Evolutionary conservation across 2,329 filamentous ascomycete genomes (phyloP), one percentile per base, ranked within the genome.

Genomic region (Sarocladium strictum): DNA sequence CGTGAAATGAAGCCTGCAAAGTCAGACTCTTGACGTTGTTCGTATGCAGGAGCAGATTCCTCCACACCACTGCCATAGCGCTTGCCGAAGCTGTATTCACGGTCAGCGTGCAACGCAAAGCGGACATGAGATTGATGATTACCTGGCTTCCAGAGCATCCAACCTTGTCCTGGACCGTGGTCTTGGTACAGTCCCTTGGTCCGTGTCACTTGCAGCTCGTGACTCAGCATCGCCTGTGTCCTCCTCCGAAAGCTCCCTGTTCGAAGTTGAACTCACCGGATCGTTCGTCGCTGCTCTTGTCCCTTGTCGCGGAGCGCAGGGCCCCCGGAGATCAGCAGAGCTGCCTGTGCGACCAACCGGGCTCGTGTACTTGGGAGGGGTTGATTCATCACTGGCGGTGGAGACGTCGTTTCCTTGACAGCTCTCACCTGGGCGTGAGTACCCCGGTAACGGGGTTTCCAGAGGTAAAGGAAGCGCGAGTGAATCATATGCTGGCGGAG

Each of bases 31-130:
- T n/a, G n/a, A n/a, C n/a, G n/a, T n/a, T n/a, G n/a, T n/a, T n/a
- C n/a, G n/a, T n/a, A 6, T 23, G 6, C 10, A 11, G 17, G 17
- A 17, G 7, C 14, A 9, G 14, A 19, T 64, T 17, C 61, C 62
- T 19, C 56, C 45, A 9, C 45, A 9, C 62, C 57, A 57, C 60
- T 60, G 12, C 68, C 63, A 50, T 72, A 71, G 50, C 65, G 62
- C 52, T 70, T 67, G 1, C 69, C 69, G 56, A 71, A 72, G 6
- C 59, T 59, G 29, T 32, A 12, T 6, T 32, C 12, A 32, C 12
- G 29, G 29, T 32, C 29, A 32, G 12, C 7, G 12, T 12, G 12
- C 29, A 12, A 7, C 29, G 29, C 12, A n/a, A n/a, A n/a, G n/a
- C n/a, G n/a, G n/a, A n/a, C n/a, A n/a, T n/a, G n/a, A n/a, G n/a